A percentile compares a stretch with the other conserved stretches of the same genome.
phyloP scores from a whole-genome alignment of 768 basidiomycete genomes.

The Mycena indigotica region DNA sequence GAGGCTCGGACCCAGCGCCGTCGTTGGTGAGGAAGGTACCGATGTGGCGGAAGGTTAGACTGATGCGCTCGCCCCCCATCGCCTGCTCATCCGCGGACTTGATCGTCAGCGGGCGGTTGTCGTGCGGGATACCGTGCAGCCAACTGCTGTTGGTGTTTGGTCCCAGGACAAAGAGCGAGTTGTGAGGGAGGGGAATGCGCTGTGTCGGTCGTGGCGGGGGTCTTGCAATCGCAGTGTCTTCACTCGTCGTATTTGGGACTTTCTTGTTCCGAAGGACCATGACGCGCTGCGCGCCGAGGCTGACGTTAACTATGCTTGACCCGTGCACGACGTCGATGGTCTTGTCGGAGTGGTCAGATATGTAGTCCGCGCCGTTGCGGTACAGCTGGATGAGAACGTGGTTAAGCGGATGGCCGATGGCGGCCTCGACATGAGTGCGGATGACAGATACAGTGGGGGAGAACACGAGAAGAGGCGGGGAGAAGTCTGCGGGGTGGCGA shows the following conservation, averaged over 20 bases:
- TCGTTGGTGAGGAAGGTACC: constrained; percentile 71
- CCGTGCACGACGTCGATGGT: constrained; percentile 78
- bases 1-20: constrained; percentile 37
- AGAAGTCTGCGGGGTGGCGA: constrained; percentile 80
- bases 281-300: constrained; percentile 72
- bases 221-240: background rate
- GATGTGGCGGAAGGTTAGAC: constrained; percentile 77
- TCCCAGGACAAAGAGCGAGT: constrained; percentile 83
- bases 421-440: constrained; percentile 60
- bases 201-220: constrained; percentile 46
- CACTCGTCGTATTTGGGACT: constrained; percentile 32
- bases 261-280: constrained; percentile 78
- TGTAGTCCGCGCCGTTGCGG: constrained; percentile 77
- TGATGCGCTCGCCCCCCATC: constrained; percentile 68
- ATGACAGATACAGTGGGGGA: constrained; percentile 69
- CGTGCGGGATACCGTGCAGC: constrained; percentile 76
- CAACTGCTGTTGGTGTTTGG: constrained; percentile 71
- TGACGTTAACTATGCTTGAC: constrained; percentile 79
- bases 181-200: constrained; percentile 74
- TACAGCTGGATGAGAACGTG: constrained; percentile 85
- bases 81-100: constrained; percentile 61
- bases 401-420: constrained; percentile 68
- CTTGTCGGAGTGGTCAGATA: constrained; percentile 87
- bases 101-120: constrained; percentile 59
- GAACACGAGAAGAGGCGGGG: constrained; percentile 67